Conservation (phyloP, 2,329 filamentous ascomycete species). For the Capronia epimyces region DNA sequence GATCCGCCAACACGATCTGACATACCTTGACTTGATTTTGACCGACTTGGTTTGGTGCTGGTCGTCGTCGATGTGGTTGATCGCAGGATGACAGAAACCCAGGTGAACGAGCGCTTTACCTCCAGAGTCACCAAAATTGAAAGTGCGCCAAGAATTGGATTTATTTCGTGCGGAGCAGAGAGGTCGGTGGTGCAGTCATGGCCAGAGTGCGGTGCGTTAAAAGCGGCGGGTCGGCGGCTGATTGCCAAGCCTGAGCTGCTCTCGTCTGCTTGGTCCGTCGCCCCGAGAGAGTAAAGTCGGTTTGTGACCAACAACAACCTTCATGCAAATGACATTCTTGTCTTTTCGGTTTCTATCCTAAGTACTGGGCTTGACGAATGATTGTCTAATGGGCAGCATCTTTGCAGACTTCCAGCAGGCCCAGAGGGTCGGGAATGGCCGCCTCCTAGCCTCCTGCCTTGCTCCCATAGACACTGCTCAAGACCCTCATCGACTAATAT, state of each 20-base stretch:
- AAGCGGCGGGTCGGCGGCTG: not conserved
- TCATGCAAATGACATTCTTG: not conserved
- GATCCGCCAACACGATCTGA: constrained; percentile 21
- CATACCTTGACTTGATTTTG: constrained; percentile 46
- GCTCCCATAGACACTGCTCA: constrained; percentile 61
- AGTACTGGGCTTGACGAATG: not conserved
- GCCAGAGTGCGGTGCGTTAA: not conserved
- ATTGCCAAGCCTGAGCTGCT: too few relatives aligned
- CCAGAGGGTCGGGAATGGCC: constrained; percentile 60
- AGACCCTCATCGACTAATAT: constrained; percentile 60
- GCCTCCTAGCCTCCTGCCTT: constrained; percentile 67
- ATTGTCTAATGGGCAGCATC: constrained; percentile 61
- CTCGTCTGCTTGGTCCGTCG: constrained; percentile 11
- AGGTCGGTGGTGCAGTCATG: too few relatives aligned
- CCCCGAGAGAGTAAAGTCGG: constrained; percentile 5
- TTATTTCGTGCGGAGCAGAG: too few relatives aligned
- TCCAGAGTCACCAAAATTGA: constrained; percentile 1
- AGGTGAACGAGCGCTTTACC: not conserved
- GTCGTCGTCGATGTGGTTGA: constrained; percentile 34
- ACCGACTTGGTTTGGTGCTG: constrained; percentile 30
- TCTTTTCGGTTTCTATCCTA: not conserved
- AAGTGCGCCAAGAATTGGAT: constrained; percentile 8
- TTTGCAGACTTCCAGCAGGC: constrained; percentile 69
- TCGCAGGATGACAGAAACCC: constrained; percentile 8
- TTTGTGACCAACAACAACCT: constrained; percentile 6